Evolutionary conservation across 257 asterid genomes (phyloP), one percentile per base, ranked within the genome.

Genomic region (Rhazya stricta): DNA sequence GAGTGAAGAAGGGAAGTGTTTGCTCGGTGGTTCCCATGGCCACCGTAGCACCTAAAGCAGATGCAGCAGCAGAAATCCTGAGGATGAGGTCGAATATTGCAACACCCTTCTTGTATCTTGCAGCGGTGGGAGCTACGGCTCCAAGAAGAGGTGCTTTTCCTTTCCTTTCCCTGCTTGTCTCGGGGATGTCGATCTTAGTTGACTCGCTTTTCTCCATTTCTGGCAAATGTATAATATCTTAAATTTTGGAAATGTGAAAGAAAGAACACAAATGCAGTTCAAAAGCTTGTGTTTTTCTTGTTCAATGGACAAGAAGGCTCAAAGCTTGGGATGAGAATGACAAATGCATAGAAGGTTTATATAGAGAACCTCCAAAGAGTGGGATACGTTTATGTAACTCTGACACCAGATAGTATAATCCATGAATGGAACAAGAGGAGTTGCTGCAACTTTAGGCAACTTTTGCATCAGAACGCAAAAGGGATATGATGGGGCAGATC

Each of bases 1-100:
- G 98, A 27, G 96, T 91, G 89, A 89, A 90, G 77, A 94, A 91
- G 0, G 97, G 98, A n/a, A 91, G 96, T 3, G 96, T 90, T 72
- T 94, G 86, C 68, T 91, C 90, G n/a, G 96, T 65, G 51, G 96
- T 91, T 58, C 85, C 96, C 98, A 94, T 94, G 78, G 83, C 42
- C 27, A 90, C 78, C 32, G 96, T 79, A 46, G 98, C 93, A 27
- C 82, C 94, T 51, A 91, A 74, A 56, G 94, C 91, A 0, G 93
- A 83, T 0, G 88, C 84, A n/a, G 81, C 83, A 0, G 97, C 96
- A 13, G 89, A 71, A 39, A 90, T 60, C 25, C 98, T 87, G 42
- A 94, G 89, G 66, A 94, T 79, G 25, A 94, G 88, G 83, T 90
- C 96, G 79, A 94, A 91, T 27, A 94, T 85, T 0, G 96, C 82